Base-by-base conservation (phyloP, 208 protist species). In the Crithidia mellificae region DNA sequence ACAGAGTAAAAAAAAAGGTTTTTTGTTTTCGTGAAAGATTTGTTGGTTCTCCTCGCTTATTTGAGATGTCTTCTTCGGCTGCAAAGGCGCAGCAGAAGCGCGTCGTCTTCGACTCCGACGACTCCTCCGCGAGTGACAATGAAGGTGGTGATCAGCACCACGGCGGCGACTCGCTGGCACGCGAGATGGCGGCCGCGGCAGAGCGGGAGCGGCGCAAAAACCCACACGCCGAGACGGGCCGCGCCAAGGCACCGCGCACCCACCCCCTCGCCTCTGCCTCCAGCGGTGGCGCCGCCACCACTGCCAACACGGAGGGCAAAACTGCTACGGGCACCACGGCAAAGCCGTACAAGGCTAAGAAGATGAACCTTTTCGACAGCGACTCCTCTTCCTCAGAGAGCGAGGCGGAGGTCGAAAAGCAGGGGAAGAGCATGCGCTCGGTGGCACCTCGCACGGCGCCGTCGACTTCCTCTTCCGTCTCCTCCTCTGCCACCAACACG, bases 171-270 rank as follows among this genome's bases (percentile, higher is more conserved):
- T 24, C 54, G 19, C 77, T 94, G 38, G 75, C 65, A 4, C 67
- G 68, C 27, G 81, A 88, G 41, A 77, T 94, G 68, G 74, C 77
- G 8, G 54, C 62, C 6, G 87, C 87, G 2, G 78, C 72, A 4
- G 69, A 74, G 39, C 66, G 81, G 4, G 78, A 90, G 65, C 55
- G 63, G 22, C 66, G 74, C 27, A 83, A 78, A 41, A 91, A 95
- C 59, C 90, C 87, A 0, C 90, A 95, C 69, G 85, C 83, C 0
- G 75, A 85, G 34, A 55, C 53, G 19, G 83, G 83, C 5, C 75
- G 79, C 47, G 83, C 83, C 8, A 81, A 78, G 73, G 41, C 46
- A 44, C 80, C 67, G 6, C 80, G 64, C 46, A 55, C 59, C 14
- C 63, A 78, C 53, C 69, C 63, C 1, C 63, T 81, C 27, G 73